phyloP scores from a whole-genome alignment of 2,329 filamentous ascomycete species.

The Microdochium trichocladiopsis region DNA sequence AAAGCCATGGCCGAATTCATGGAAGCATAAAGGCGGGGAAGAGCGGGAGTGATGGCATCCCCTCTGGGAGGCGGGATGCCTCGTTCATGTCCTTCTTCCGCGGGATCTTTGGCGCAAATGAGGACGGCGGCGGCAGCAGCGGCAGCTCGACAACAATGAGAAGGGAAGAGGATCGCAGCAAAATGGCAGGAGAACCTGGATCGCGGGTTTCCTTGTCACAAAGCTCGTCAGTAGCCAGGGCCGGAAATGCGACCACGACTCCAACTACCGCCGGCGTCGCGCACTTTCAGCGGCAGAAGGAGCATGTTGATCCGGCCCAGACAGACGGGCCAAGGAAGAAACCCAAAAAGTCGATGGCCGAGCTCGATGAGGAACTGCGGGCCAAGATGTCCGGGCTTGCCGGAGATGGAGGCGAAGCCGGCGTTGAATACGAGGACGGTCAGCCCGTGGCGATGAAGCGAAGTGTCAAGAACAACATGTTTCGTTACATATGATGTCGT shows the following conservation, averaged over 20 bases:
- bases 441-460: slow-evolving; percentile 66
- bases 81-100: not conserved
- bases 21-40: too few species aligned
- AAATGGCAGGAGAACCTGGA: too few species aligned
- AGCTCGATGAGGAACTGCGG: slow-evolving; percentile 61
- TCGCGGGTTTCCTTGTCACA: too few species aligned
- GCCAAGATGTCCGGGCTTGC: slow-evolving; percentile 58
- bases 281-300: not conserved
- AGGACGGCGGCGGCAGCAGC: not conserved
- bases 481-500: slow-evolving; percentile 51
- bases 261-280: too few species aligned
- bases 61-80: not conserved
- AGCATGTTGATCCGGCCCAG: not conserved
- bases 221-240: too few species aligned
- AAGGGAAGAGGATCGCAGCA: not conserved
- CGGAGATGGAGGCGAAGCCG: slow-evolving; percentile 64
- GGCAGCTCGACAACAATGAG: not conserved
- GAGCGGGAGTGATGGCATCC: too few species aligned
- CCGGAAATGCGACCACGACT: too few species aligned
- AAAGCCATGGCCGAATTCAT: too few species aligned
- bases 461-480: slow-evolving; percentile 71
- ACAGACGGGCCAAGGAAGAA: not conserved
- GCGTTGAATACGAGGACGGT: slow-evolving; percentile 70
- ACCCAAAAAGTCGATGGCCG: slow-evolving; percentile 46
- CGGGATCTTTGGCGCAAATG: not conserved